These are phyloP conservation scores for Trichoderma arundinaceum DNA, from an alignment of 2,329 filamentous ascomycete species.

Conservation along the genomic window DNA sequence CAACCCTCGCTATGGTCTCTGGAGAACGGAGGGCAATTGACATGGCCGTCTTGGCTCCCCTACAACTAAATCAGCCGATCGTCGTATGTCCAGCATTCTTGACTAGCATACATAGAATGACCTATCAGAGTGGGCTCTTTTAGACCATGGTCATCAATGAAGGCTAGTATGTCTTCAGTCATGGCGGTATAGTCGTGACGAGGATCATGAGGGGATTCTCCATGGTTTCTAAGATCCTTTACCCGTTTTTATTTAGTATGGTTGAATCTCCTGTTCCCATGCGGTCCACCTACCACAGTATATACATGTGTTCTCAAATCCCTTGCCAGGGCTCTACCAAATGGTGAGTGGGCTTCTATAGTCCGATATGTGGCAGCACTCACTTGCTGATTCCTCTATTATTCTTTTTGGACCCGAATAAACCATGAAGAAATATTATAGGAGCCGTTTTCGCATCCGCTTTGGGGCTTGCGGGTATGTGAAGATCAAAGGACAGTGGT, in stretches of 20 bases:
- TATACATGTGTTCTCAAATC: conserved; percentile 83
- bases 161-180: conserved; percentile 80
- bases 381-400: conserved; percentile 95
- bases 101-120: conserved; percentile 76
- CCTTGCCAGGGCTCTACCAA: conserved; percentile 73
- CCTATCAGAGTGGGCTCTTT: conserved; percentile 78
- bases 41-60: conserved; percentile 95
- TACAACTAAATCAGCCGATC: conserved; percentile 40
- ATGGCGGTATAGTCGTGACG: conserved; percentile 82
- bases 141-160: conserved; percentile 75
- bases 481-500: conserved; percentile 68
- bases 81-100: neutral
- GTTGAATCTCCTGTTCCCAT: conserved; percentile 23
- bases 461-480: conserved; percentile 58
- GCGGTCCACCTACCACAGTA: conserved; percentile 65
- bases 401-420: conserved; percentile 96
- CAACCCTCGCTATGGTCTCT: conserved; percentile 68
- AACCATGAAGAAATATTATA: conserved; percentile 87
- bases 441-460: conserved; percentile 57
- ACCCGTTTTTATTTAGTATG: conserved; percentile 12
- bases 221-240: conserved; percentile 90
- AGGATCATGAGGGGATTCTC: conserved; percentile 79
- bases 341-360: conserved; percentile 30
- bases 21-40: conserved; percentile 76
- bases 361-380: conserved; percentile 18